phyloP scores from a whole-genome alignment of 345 rosid species.

The Psidium friedrichsthalianum region DNA sequence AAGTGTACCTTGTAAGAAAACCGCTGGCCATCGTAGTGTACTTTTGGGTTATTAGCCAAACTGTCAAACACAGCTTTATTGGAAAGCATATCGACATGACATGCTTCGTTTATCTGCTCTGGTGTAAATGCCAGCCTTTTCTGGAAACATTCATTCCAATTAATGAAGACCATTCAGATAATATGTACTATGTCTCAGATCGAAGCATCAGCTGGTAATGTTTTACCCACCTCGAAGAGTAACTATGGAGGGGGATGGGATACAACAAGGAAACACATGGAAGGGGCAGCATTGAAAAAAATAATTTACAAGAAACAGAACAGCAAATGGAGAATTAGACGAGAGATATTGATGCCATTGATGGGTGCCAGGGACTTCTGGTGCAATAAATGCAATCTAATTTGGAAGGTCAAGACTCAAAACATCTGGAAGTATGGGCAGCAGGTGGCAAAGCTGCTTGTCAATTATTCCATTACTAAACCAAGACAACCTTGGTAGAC shows the following conservation, averaged over 20 bases:
- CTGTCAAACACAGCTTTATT: conserved; percentile 85
- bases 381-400: background rate
- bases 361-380: background rate
- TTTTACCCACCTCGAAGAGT: background rate
- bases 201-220: background rate
- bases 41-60: conserved; percentile 67
- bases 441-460: background rate
- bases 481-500: background rate
- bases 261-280: background rate
- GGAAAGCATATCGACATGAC: conserved; percentile 52
- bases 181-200: background rate
- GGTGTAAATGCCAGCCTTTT: conserved; percentile 59
- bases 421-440: background rate
- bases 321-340: background rate
- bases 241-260: background rate
- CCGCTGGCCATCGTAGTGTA: conserved; percentile 57
- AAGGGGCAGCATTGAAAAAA: background rate
- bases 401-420: background rate
- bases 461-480: background rate
- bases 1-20: conserved; percentile 77
- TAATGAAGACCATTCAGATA: background rate
- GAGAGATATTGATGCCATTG: background rate
- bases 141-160: conserved; percentile 21
- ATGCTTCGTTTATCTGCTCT: conserved; percentile 66
- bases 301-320: background rate